A percentile compares a stretch with the other conserved stretches of the same genome.
phyloP scores from a whole-genome alignment of 2,329 filamentous ascomycete genomes.

The Periconia macrospinosa region DNA sequence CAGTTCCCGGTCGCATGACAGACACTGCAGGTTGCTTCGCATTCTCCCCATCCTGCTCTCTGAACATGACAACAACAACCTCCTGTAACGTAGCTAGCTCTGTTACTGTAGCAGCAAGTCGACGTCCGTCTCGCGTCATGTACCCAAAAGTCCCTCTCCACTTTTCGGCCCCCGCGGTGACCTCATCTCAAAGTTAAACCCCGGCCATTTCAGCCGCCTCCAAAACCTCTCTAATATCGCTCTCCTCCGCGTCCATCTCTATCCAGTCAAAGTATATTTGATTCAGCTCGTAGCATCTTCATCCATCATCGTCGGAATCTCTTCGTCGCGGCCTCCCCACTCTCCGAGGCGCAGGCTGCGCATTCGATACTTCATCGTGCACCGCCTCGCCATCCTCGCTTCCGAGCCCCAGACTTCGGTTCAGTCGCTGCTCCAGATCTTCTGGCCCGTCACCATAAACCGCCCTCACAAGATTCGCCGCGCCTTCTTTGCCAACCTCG shows the following conservation, averaged over 20 bases:
- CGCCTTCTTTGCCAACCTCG: conserved; percentile 78
- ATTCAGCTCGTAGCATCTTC: neutral
- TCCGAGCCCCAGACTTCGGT: conserved; percentile 35
- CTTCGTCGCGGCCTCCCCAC: conserved; percentile 16
- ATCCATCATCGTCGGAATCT: conserved; percentile 9
- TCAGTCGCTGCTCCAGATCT: conserved; percentile 36
- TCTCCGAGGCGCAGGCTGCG: conserved; percentile 14
- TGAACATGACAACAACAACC: too few relatives aligned
- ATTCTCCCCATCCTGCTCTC: too few relatives aligned
- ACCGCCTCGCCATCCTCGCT: neutral
- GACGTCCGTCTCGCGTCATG: too few relatives aligned
- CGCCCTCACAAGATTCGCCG: conserved; percentile 66
- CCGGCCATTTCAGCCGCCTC: too few relatives aligned
- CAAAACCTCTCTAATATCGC: neutral
- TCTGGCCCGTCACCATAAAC: conserved; percentile 52
- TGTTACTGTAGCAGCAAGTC: too few relatives aligned
- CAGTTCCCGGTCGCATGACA: conserved; percentile 1
- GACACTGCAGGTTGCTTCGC: neutral
- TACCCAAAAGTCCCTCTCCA: too few relatives aligned
- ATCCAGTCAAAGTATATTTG: neutral
- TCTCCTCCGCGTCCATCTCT: too few relatives aligned
- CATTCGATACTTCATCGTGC: conserved; percentile 1
- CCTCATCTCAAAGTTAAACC: too few relatives aligned
- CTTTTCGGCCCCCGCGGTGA: too few relatives aligned
- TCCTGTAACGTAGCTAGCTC: too few relatives aligned